These are phyloP conservation scores for Ustilago hordei DNA, from an alignment of 1,284 basidiomycete genomes.

Conservation along the genomic window DNA sequence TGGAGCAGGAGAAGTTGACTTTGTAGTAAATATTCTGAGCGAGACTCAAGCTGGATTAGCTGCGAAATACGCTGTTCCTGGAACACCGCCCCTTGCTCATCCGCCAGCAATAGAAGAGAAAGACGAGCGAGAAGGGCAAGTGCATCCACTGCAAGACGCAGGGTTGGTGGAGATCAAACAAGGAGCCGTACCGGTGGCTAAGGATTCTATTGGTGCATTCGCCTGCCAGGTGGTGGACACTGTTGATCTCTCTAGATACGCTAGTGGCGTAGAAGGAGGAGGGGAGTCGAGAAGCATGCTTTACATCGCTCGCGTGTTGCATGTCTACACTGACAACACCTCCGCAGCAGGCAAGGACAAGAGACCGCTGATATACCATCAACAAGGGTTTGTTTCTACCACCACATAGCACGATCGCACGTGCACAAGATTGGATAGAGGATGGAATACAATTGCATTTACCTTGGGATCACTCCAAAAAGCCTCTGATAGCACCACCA, in stretches of 20 bases:
- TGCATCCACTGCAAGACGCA: constrained; percentile 27
- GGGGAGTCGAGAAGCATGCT: constrained; percentile 12
- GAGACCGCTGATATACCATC: constrained; percentile 35
- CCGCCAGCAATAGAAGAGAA: not conserved
- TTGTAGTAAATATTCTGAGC: constrained; percentile 22
- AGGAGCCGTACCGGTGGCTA: constrained; percentile 12
- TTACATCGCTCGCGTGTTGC: constrained; percentile 36
- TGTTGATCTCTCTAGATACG: constrained; percentile 17
- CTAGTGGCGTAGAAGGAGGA: not conserved
- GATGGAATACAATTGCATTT: not conserved
- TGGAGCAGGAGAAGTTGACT: constrained; percentile 10
- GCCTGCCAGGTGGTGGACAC: constrained; percentile 33
- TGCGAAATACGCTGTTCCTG: constrained; percentile 29
- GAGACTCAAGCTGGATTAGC: constrained; percentile 17
- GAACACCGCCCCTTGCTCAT: constrained; percentile 18
- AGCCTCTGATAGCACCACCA: constrained; percentile 82
- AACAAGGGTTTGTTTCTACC: constrained; percentile 31
- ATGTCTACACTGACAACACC: constrained; percentile 6
- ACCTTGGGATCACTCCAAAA: constrained; percentile 71
- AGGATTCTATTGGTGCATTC: constrained; percentile 16
- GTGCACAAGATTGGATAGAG: not conserved
- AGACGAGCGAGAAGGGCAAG: not conserved
- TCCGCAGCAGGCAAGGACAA: not conserved
- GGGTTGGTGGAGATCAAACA: constrained; percentile 3
- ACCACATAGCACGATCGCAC: not conserved